Evolutionary conservation across 768 basidiomycete species (phyloP), one percentile per base, ranked within the genome.

Genomic region (Neoboletus subvelutipes): DNA sequence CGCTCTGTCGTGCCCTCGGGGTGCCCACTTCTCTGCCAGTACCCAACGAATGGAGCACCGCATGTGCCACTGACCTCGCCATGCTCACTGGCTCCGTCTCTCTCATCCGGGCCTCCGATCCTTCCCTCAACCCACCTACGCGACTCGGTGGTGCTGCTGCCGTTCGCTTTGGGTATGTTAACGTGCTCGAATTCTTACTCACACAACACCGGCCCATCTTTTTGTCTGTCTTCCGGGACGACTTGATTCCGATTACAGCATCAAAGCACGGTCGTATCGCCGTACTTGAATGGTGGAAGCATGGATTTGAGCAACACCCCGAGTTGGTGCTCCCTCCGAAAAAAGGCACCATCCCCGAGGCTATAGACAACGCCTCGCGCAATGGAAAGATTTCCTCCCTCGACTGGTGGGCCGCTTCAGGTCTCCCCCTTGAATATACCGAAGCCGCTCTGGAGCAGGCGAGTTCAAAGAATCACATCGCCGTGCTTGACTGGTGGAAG

Each of bases 401-500:
- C 22, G 85, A 90, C 57, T 93, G 92, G 92, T 93, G 92, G 92
- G 66, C 82, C 18, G 66, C 78, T 31, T 87, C 82, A n/a, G 83
- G 82, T 28, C 77, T 82, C 57, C 76, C 81, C 0, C 77, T 92
- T 60, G 83, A 88, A 62, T 92, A 91, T 67, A 87, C 90, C 39
- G 90, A 91, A 62, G 83, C 84, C 11, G 86, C 91, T 2, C 83
- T 94, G 36, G 88, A 91, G 64, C 80, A 84, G 58, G 92, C 92
- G 6, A 90, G 87, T 55, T 79, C 88, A 18, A 90, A 86, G 66
- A 88, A 88, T 58, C 86, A 85, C 63, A 76, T 92, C n/a, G 75
- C 79, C 5, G 85, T 91, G 6, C 80, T 94, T 42, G 85, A 88
- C 36, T 94, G 92, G 92, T 94, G 91, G 92, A 84, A 85, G 61